A percentile compares a stretch with the other conserved stretches of the same genome.
These are phyloP conservation scores for Lepidium sativum DNA, from an alignment of 345 rosid genomes.

Conservation along the genomic window DNA sequence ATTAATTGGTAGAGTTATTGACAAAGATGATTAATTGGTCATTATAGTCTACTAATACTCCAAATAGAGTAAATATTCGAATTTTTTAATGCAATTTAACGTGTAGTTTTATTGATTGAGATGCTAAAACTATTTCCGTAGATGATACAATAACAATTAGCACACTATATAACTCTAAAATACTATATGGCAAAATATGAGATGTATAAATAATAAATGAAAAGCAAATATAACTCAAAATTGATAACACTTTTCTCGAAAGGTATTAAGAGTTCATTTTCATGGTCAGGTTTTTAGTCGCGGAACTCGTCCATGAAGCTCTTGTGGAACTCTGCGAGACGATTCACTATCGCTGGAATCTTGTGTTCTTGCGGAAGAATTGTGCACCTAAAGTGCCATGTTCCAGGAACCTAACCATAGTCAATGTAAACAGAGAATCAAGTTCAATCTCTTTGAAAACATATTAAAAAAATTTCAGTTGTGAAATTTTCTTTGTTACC, in stretches of 20 bases:
- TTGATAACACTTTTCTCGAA: background rate
- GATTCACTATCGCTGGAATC: constrained; percentile 62
- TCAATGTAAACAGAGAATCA: background rate
- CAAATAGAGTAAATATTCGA: too few relatives aligned
- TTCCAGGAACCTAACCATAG: constrained; percentile 44
- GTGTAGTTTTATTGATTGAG: too few relatives aligned
- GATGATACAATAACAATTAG: too few relatives aligned
- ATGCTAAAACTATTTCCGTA: too few relatives aligned
- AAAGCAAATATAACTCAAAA: background rate
- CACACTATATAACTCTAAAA: too few relatives aligned
- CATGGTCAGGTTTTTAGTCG: constrained; percentile 10
- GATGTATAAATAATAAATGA: too few relatives aligned
- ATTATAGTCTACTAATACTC: too few relatives aligned
- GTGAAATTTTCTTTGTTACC: constrained; percentile 40
- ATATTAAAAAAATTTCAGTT: background rate
- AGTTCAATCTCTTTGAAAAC: background rate
- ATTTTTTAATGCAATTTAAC: too few relatives aligned
- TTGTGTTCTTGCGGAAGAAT: constrained; percentile 83
- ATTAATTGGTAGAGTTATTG: too few relatives aligned
- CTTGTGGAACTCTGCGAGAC: constrained; percentile 62
- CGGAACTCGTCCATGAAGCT: constrained; percentile 73
- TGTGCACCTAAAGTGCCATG: constrained; percentile 97
- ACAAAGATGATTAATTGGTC: too few relatives aligned
- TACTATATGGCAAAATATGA: too few relatives aligned
- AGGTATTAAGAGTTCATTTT: background rate